Evolutionary conservation across 1,139 yeast genomes (phyloP), one percentile per base, ranked within the genome.

Genomic region (Kodamaea sp.): DNA sequence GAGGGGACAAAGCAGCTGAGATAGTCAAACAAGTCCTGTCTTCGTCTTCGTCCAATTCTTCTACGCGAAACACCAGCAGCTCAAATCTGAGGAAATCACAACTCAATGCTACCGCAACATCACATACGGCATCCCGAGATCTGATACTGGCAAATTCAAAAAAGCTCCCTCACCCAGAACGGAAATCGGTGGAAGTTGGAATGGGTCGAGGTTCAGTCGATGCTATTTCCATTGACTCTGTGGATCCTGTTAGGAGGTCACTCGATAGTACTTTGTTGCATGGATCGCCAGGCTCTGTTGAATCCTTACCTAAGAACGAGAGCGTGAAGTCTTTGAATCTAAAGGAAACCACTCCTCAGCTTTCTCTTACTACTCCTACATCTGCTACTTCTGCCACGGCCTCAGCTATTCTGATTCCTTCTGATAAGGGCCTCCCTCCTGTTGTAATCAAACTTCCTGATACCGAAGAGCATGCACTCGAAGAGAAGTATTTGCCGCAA

Each of bases 1-100:
- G 73, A 4, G 66, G 69, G 13, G 73, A 68, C 20, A 66, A 62
- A 39, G 70, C 70, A 0, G 67, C 61, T 3, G 70, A 61, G 21
- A 56, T 60, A 15, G 61, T 59, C n/a, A 59, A 63, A 31, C 63
- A 58, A 30, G 56, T 55, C 5, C 50, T 44, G 15, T 46, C 53
- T 7, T 41, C 56, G 0, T 40, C 39, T 1, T 26, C 39, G 3
- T 30, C 36, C 2, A 15, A 13, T n/a, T n/a, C 22, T 3, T 21
- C 35, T 3, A 28, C 37, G 5, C 23, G 37, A 26, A 37, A 31
- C 12, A 20, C 26, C 10, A 37, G 35, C 12, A 25, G 29, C 2
- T n/a, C 32, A 1, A 18, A 29, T 24, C 9, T 20, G 7, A 29
- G 13, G 24, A 22, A 22, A 18, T 7, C 9, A 9, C 21, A 18